Evolutionary conservation across 1,284 basidiomycete species (phyloP).

Genomic region (Ceratobasidium sp.): DNA sequence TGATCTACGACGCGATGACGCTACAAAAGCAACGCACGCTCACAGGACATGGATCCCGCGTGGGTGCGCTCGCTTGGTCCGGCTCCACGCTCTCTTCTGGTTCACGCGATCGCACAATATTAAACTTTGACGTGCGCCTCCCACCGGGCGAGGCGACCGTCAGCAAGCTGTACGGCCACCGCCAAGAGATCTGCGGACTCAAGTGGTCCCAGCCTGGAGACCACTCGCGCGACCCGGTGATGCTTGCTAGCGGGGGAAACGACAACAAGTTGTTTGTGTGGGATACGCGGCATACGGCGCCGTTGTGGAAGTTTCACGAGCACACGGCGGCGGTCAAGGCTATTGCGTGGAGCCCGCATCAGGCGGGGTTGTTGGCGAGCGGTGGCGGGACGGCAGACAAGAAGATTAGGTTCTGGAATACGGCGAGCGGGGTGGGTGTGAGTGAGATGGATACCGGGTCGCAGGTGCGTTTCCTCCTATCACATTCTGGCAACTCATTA

Average conservation of each 20-base stretch:
- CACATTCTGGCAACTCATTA: neutral
- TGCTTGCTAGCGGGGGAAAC: slow-evolving; percentile 94
- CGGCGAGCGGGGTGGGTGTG: slow-evolving; percentile 84
- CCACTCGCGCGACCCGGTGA: slow-evolving; percentile 64
- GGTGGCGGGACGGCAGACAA: slow-evolving; percentile 99
- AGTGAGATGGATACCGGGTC: slow-evolving; percentile 91
- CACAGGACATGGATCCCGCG: slow-evolving; percentile 86
- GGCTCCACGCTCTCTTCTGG: slow-evolving; percentile 88
- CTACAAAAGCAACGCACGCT: slow-evolving; percentile 79
- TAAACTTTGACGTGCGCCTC: slow-evolving; percentile 90
- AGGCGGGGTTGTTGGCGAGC: slow-evolving; percentile 89
- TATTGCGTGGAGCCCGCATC: slow-evolving; percentile 97
- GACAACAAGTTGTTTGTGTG: slow-evolving; percentile 99
- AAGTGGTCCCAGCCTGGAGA: slow-evolving; percentile 82
- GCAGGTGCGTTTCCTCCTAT: slow-evolving; percentile 68
- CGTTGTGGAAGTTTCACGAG: slow-evolving; percentile 94
- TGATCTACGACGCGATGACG: slow-evolving; percentile 94
- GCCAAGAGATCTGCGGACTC: slow-evolving; percentile 96
- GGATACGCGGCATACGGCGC: slow-evolving; percentile 68
- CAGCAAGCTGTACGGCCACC: slow-evolving; percentile 68
- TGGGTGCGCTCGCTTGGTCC: slow-evolving; percentile 96
- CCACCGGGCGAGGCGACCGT: slow-evolving; percentile 79
- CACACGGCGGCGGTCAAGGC: slow-evolving; percentile 98
- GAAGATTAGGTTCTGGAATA: slow-evolving; percentile 98
- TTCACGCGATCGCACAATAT: slow-evolving; percentile 89